These are phyloP conservation scores for Echinochloa phyllopogon DNA, from an alignment of 176 grass and related monocot genomes.

Conservation along the genomic window DNA sequence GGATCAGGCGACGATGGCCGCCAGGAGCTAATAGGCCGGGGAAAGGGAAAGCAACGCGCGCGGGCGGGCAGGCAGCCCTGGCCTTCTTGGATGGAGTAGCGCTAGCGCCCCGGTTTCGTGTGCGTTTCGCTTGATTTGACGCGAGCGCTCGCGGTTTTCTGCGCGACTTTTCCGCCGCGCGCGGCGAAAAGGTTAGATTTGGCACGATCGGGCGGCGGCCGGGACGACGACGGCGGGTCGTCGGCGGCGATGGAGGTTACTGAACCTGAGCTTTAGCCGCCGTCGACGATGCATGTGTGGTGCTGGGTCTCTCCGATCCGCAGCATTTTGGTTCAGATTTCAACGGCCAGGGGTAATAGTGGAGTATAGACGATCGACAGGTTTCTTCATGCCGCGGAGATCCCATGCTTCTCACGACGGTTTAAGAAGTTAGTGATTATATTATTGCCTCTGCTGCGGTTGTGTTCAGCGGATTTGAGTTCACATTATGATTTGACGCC, in stretches of 20 bases:
- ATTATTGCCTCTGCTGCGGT: background rate
- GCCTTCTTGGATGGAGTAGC: too few species aligned
- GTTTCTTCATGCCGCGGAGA: background rate
- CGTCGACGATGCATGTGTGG: background rate
- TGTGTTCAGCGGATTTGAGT: background rate
- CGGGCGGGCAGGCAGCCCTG: background rate
- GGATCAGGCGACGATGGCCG: background rate
- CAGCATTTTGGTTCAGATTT: background rate
- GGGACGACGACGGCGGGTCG: background rate
- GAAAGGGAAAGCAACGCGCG: constrained; percentile 4
- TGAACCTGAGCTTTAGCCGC: background rate
- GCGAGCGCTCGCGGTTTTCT: background rate
- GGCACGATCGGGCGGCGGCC: constrained; percentile 15
- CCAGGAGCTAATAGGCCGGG: background rate
- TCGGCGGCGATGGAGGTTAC: background rate
- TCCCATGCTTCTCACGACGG: background rate
- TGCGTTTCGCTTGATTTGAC: constrained; percentile 23
- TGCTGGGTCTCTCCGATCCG: background rate
- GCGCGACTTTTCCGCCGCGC: background rate
- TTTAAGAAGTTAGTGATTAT: background rate
- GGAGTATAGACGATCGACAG: background rate
- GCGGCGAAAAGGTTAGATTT: constrained; percentile 30
- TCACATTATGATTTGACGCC: constrained; percentile 26
- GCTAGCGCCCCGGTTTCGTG: constrained; percentile 11
- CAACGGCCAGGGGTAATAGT: background rate